Evolutionary conservation across 495 filamentous ascomycete species (phyloP), one percentile per base, ranked within the genome.

Genomic region (Thozetella sp.): DNA sequence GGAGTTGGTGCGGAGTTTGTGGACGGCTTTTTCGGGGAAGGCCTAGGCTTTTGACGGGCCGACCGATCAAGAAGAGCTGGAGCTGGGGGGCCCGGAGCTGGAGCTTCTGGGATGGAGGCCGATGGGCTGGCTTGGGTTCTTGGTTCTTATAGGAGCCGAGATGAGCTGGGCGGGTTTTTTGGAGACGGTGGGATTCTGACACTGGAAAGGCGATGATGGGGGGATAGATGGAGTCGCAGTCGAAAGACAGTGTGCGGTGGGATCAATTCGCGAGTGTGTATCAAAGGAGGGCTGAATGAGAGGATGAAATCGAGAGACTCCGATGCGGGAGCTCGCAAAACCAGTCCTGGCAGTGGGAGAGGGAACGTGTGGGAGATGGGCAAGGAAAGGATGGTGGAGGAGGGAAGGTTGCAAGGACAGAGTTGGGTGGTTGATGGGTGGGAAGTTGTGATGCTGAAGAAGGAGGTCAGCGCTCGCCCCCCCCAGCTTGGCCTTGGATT

Each of bases 281-380:
- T 64, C 71, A 74, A 74, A 74, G 68, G 74, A 48, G 9, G 43
- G 43, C 43, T 48, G 43, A 76, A 78, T 70, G 75, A 79, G 77
- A 73, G 75, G 43, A 19, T 48, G 75, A 46, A 57, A 77, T 76
- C 61, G 62, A 75, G 72, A 68, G 68, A 58, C 56, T 62, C 62
- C 62, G 43, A 6, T 9, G 43, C n/a, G 43, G 43, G 43, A 48
- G 43, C 43, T 48, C 43, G n/a, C 43, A 48, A 48, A 48, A 48
- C 43, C 43, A 48, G 43, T 48, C 43, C 55, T 57, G 25, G 19
- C 25, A 22, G 43, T 51, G 43, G 40, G 40, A 26, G 40, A 57
- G 55, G 55, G 55, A 57, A 45, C 48, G 55, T 57, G 55, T 23
- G 24, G 25, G 22, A 54, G 27, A 50, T 50, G 15, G 23, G 17